phyloP scores from a whole-genome alignment of 768 basidiomycete genomes.

The Amanita fuliginea region DNA sequence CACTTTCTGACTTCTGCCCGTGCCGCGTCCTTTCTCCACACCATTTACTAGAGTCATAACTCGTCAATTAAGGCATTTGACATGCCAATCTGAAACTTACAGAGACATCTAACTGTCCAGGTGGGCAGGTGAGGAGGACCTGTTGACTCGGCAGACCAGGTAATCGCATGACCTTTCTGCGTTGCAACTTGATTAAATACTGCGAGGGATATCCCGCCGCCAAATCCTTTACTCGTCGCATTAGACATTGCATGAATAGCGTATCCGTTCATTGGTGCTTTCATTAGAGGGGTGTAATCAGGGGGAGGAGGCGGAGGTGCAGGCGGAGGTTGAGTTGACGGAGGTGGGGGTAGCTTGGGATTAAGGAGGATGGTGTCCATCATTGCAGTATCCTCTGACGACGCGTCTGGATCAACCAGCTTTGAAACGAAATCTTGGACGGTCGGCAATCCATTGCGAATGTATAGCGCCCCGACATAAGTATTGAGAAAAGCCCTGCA shows the following conservation, averaged over 20 bases:
- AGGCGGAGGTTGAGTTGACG: constrained; percentile 10
- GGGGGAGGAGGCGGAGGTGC: constrained; percentile 18
- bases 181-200: constrained; percentile 42
- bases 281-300: constrained; percentile 15
- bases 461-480: constrained; percentile 58
- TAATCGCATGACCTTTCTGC: constrained; percentile 32
- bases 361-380: constrained; percentile 1
- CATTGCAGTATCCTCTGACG: constrained; percentile 7
- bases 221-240: constrained; percentile 11
- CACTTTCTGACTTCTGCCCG: constrained; percentile 49
- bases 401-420: constrained; percentile 37
- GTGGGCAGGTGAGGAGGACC: constrained; percentile 46
- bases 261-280: no score
- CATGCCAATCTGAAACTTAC: constrained; percentile 21
- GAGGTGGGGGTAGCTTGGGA: constrained; percentile 7
- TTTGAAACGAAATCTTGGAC: constrained; percentile 50
- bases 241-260: constrained; percentile 4
- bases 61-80: not conserved
- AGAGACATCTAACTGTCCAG: constrained; percentile 43
- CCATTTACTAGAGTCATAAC: constrained; percentile 32
- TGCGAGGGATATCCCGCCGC: constrained; percentile 25
- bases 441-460: constrained; percentile 36
- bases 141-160: constrained; percentile 32
- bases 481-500: constrained; percentile 39
- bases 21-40: constrained; percentile 35